Conservation (phyloP, 2,329 filamentous ascomycete species). For the Phaeoacremonium minimum region DNA sequence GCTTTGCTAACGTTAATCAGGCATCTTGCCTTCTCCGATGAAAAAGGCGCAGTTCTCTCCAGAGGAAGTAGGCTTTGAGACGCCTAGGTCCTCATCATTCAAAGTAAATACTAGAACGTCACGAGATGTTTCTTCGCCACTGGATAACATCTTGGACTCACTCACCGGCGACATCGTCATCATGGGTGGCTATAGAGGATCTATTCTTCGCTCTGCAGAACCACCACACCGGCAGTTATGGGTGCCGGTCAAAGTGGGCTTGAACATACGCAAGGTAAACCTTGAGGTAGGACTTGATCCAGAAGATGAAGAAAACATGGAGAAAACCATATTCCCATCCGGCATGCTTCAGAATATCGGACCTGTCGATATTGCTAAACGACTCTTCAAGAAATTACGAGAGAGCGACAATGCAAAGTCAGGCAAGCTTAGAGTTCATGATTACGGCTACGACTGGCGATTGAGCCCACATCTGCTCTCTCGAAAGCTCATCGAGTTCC, state of each 20-base stretch:
- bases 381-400: constrained; percentile 73
- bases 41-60: constrained; percentile 14
- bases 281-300: constrained; percentile 78
- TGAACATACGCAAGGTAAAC: constrained; percentile 89
- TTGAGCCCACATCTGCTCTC: constrained; percentile 77
- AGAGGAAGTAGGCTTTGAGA: constrained; percentile 6
- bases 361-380: constrained; percentile 81
- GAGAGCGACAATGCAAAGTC: constrained; percentile 68
- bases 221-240: constrained; percentile 83
- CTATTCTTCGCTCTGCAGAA: constrained; percentile 78
- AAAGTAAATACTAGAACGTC: constrained; percentile 14
- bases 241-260: constrained; percentile 88
- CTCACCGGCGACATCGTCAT: constrained; percentile 83
- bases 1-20: constrained; percentile 11
- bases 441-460: constrained; percentile 95
- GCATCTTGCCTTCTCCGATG: constrained; percentile 19
- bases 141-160: constrained; percentile 57
- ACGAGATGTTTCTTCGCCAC: constrained; percentile 19
- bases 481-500: constrained; percentile 64
- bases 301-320: constrained; percentile 80
- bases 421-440: constrained; percentile 73
- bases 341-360: constrained; percentile 92
- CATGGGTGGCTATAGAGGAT: constrained; percentile 86
- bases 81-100: constrained; percentile 8
- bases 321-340: constrained; percentile 75